phyloP scores from a whole-genome alignment of 306 rosid genomes.

The Malus sylvestris region DNA sequence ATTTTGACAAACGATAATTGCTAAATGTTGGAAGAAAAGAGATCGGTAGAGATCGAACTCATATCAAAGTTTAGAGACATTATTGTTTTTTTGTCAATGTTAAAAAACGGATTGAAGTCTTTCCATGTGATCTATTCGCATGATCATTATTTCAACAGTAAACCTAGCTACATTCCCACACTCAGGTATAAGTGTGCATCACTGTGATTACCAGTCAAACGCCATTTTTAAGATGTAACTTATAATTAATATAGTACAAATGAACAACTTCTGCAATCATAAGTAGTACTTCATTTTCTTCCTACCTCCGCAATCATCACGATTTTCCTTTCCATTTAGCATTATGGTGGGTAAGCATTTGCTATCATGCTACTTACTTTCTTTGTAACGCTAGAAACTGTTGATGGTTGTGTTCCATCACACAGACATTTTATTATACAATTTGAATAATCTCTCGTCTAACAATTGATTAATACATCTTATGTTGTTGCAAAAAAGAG shows the following conservation, averaged over 20 bases:
- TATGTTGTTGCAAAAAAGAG: background rate
- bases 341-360: background rate
- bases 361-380: background rate
- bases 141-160: conserved; percentile 2
- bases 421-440: background rate
- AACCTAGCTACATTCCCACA: background rate
- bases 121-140: background rate
- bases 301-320: background rate
- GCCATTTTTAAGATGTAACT: background rate
- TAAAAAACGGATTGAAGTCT: background rate
- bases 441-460: background rate
- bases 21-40: too few species aligned
- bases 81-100: too few species aligned
- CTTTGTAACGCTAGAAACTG: background rate
- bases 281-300: background rate
- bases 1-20: too few species aligned
- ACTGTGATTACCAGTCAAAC: background rate
- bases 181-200: background rate
- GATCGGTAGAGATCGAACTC: too few species aligned
- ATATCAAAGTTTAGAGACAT: too few species aligned
- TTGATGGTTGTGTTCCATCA: background rate
- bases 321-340: background rate
- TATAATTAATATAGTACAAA: background rate
- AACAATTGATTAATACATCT: too few species aligned
- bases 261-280: background rate